Base-by-base conservation (phyloP, 805 yeast species). In the Yamadazyma akitaensis region DNA sequence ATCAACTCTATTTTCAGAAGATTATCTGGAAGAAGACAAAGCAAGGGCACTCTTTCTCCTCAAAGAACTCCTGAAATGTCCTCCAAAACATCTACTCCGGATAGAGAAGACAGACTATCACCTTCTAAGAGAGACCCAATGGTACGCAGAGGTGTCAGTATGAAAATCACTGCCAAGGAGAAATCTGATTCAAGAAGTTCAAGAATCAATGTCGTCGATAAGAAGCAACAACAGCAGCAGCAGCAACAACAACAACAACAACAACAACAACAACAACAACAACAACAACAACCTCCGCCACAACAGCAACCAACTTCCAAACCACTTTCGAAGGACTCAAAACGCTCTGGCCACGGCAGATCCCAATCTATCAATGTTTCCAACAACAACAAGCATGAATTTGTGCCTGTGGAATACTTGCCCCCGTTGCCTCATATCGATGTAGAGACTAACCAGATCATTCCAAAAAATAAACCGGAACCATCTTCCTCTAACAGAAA, bases 141-240 rank as follows among this genome's bases (percentile, higher is more conserved):
- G 67, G 76, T 79, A 40, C 82, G 82, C 56, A 76, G 84, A 55
- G 82, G 82, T 52, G 82, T 80, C 9, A 76, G 82, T 57, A 72
- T 79, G 77, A 79, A 76, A 57, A 75, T 79, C n/a, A 79, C 84
- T 1, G 75, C 80, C 12, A 77, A 74, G 55, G 84, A 79, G 53
- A 77, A 72, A 50, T 72, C 62, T 14, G 47, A 47, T 32, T 17
- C 52, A 14, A 32, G 51, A 43, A 18, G 45, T 14, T 41, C 51
- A 2, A 42, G 48, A 31, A 36, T 42, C 5, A 35, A 43, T 40
- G 39, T 42, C n/a, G 44, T 38, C 28, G 49, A 34, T 32, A 30
- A 37, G 30, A 24, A 45, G 31, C 39, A 40, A 9, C 50, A 43
- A 12, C 47, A 30, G 18, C 39, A 41, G 35, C 42, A 28, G 39